Conservation (phyloP, 140 eudicot genomes). For the Anethum foeniculum region DNA sequence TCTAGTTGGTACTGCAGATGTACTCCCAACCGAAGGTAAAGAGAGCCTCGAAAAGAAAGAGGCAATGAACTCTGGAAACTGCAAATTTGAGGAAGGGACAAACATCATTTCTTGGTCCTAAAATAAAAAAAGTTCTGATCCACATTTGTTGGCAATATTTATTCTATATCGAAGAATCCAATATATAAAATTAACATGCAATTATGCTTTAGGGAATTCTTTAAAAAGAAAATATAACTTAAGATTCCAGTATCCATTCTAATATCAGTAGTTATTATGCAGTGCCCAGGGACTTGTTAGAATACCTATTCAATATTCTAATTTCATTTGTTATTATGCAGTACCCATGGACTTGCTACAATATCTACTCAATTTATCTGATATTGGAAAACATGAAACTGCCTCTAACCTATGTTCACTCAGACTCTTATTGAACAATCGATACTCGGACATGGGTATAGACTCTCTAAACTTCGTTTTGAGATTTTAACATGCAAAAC, state of each 20-base stretch:
- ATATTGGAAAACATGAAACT: too few relatives aligned
- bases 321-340: not conserved
- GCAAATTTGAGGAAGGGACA: constrained; percentile 17
- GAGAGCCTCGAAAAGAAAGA: constrained; percentile 81
- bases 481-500: not conserved
- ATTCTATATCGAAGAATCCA: not conserved
- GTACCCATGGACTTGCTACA: not conserved
- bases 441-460: not conserved
- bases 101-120: not conserved
- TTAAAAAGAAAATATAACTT: not conserved
- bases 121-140: not conserved
- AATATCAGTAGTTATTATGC: not conserved
- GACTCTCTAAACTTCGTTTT: not conserved
- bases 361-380: not conserved
- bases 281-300: not conserved
- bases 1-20: constrained; percentile 59
- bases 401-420: not conserved
- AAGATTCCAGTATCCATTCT: not conserved
- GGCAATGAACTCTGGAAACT: constrained; percentile 76
- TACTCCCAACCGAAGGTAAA: constrained; percentile 53
- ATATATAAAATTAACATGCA: not conserved
- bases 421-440: not conserved
- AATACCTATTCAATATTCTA: not conserved
- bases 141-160: not conserved
- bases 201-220: not conserved